A percentile compares a stretch with the other conserved stretches of the same genome.
Conservation (phyloP, 2,329 filamentous ascomycete genomes). For the Phialocephala sp. region DNA sequence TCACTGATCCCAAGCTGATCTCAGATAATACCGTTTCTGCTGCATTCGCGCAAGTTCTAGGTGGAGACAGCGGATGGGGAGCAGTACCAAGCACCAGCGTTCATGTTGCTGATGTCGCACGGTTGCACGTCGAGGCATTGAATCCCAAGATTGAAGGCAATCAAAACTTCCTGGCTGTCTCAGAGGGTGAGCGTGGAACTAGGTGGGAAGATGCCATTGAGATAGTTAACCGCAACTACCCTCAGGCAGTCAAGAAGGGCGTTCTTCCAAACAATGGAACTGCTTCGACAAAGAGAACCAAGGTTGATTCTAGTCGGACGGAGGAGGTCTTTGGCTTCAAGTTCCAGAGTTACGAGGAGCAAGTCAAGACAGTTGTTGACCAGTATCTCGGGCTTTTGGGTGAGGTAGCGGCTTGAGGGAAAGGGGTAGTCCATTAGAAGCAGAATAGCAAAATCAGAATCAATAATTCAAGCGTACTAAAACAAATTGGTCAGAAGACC, state of each 20-base stretch:
- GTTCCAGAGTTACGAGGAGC: constrained; percentile 44
- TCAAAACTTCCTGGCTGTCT: constrained; percentile 34
- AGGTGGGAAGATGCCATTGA: constrained; percentile 48
- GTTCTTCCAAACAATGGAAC: constrained; percentile 35
- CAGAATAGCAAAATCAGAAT: neutral
- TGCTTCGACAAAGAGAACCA: constrained; percentile 29
- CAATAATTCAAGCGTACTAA: neutral
- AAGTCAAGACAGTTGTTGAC: constrained; percentile 43
- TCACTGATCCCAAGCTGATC: constrained; percentile 28
- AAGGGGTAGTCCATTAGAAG: neutral
- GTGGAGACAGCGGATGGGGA: constrained; percentile 30
- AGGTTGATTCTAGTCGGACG: constrained; percentile 40
- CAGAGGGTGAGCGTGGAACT: constrained; percentile 35
- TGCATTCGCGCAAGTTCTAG: constrained; percentile 31
- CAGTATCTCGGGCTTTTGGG: constrained; percentile 44
- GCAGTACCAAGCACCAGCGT: constrained; percentile 30
- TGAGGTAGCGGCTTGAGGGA: neutral
- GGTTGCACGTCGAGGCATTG: constrained; percentile 34
- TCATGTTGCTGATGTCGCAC: constrained; percentile 34
- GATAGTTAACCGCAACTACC: constrained; percentile 45
- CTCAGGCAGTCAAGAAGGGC: constrained; percentile 39
- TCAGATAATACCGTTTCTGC: constrained; percentile 27
- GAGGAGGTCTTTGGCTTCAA: constrained; percentile 44
- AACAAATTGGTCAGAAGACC: too few relatives aligned
- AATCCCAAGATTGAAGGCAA: constrained; percentile 31